Evolutionary conservation across 768 basidiomycete genomes (phyloP).

Genomic region (Hysterangium stoloniferum): DNA sequence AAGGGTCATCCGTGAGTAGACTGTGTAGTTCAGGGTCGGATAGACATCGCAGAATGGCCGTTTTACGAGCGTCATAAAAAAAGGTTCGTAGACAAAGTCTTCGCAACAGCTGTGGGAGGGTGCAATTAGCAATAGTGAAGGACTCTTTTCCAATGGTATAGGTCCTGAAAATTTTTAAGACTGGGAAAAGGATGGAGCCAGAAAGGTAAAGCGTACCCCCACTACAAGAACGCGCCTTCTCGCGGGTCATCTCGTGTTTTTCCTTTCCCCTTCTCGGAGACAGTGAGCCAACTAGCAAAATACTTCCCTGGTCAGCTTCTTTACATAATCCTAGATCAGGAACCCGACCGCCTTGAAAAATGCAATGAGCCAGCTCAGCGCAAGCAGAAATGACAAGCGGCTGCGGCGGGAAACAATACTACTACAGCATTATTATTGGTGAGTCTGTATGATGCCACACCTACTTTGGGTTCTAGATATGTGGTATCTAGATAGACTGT

Average conservation of each 20-base stretch:
- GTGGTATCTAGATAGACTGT: slow-evolving; percentile 94
- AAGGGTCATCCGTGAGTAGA: slow-evolving; percentile 70
- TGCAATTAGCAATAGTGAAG: too few species aligned
- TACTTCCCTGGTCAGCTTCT: not conserved
- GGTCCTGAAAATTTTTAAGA: slow-evolving; percentile 59
- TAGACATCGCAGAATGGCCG: slow-evolving; percentile 75
- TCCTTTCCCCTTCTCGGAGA: slow-evolving; percentile 17
- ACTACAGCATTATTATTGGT: slow-evolving; percentile 10
- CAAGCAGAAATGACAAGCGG: slow-evolving; percentile 92
- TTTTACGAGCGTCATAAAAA: slow-evolving; percentile 86
- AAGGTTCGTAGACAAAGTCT: slow-evolving; percentile 70
- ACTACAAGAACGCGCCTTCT: slow-evolving; percentile 44
- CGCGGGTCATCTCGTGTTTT: slow-evolving; percentile 11
- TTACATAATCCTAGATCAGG: slow-evolving; percentile 9
- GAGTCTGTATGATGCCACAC: slow-evolving; percentile 15
- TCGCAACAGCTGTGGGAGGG: slow-evolving; percentile 66
- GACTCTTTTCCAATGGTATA: slow-evolving; percentile 98
- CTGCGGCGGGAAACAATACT: slow-evolving; percentile 95
- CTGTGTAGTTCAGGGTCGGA: slow-evolving; percentile 74
- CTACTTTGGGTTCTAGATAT: slow-evolving; percentile 78
- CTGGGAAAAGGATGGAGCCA: too few species aligned
- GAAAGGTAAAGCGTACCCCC: slow-evolving; percentile 60
- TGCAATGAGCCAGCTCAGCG: slow-evolving; percentile 64
- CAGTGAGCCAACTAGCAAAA: slow-evolving; percentile 49
- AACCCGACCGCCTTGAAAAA: slow-evolving; percentile 36